Conservation (phyloP, 495 filamentous ascomycete genomes). For the Talaromyces stipitatus region DNA sequence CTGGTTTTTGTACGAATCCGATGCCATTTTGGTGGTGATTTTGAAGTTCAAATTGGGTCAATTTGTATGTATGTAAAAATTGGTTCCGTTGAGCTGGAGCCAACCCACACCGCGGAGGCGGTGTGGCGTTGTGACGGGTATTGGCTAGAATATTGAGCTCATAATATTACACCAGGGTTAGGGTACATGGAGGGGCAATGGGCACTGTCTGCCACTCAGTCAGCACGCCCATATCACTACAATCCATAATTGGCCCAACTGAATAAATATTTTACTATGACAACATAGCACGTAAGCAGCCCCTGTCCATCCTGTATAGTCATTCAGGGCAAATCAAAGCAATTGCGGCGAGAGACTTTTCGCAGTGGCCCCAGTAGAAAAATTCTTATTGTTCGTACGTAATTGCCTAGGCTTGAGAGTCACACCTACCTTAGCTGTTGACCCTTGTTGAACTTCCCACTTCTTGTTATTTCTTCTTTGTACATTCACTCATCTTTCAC, state of each 20-base stretch:
- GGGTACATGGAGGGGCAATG: background rate
- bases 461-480: background rate
- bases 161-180: background rate
- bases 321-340: background rate
- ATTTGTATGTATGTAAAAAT: too few species aligned
- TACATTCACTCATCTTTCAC: background rate
- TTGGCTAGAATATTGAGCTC: background rate
- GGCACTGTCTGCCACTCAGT: background rate
- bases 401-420: background rate
- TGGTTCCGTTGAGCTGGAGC: too few species aligned
- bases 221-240: background rate
- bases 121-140: too few species aligned
- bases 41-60: too few species aligned
- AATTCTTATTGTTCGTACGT: constrained; percentile 1
- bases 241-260: background rate
- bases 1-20: too few species aligned
- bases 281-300: constrained; percentile 1
- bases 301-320: background rate
- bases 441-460: background rate
- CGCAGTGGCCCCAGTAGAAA: background rate
- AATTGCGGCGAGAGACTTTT: background rate
- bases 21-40: too few species aligned
- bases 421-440: background rate
- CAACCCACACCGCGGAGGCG: too few species aligned
- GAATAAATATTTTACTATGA: background rate